Evolutionary conservation across 2,329 filamentous ascomycete genomes (phyloP).

Genomic region (Aspergillus aculeatinus): DNA sequence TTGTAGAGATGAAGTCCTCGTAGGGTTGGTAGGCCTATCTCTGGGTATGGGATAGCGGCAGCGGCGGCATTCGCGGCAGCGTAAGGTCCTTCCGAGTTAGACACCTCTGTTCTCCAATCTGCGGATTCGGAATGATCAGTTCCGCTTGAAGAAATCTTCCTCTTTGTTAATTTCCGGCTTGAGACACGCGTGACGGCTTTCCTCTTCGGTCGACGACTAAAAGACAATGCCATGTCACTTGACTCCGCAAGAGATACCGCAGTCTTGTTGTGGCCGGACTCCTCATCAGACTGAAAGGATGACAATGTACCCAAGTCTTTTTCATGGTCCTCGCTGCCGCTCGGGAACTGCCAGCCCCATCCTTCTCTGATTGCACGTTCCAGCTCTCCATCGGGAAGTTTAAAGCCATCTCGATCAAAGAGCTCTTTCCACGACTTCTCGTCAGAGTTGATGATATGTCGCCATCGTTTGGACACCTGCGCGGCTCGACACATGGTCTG

Average conservation of each 20-base stretch:
- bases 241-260: slow-evolving; percentile 25
- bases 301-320: slow-evolving; percentile 67
- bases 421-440: slow-evolving; percentile 95
- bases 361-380: slow-evolving; percentile 83
- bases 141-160: slow-evolving; percentile 51
- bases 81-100: slow-evolving; percentile 73
- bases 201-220: slow-evolving; percentile 44
- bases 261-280: slow-evolving; percentile 19
- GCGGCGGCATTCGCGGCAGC: slow-evolving; percentile 82
- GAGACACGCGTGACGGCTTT: slow-evolving; percentile 49
- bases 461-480: slow-evolving; percentile 93
- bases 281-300: slow-evolving; percentile 42
- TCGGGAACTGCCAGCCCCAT: slow-evolving; percentile 96
- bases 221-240: slow-evolving; percentile 26
- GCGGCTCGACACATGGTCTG: slow-evolving; percentile 85
- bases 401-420: slow-evolving; percentile 79
- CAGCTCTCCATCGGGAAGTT: slow-evolving; percentile 75
- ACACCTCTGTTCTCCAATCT: slow-evolving; percentile 48
- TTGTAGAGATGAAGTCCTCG: slow-evolving; percentile 91
- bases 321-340: slow-evolving; percentile 72
- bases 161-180: slow-evolving; percentile 57
- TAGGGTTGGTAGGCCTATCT: slow-evolving; percentile 74
- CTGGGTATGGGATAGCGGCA: slow-evolving; percentile 75
- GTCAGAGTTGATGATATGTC: slow-evolving; percentile 84
- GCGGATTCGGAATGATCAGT: slow-evolving; percentile 42